phyloP scores from a whole-genome alignment of 768 basidiomycete species.

The Calocybe cyanea region DNA sequence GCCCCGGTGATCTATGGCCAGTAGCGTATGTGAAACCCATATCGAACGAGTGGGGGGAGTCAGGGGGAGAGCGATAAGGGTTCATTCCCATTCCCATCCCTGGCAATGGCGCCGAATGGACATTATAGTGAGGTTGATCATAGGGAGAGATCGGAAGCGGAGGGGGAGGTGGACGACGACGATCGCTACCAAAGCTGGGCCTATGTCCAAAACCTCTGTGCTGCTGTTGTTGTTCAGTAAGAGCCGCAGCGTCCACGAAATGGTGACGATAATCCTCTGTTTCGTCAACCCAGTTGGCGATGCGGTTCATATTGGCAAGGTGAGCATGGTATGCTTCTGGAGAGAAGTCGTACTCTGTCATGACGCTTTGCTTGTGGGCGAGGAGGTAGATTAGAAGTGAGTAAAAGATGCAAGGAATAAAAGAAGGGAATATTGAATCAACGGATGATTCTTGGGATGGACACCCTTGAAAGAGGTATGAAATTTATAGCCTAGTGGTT shows the following conservation, averaged over 20 bases:
- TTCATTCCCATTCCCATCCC: slow-evolving; percentile 3
- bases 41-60: slow-evolving; percentile 9
- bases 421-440: background rate
- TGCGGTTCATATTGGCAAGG: slow-evolving; percentile 18
- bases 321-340: slow-evolving; percentile 19
- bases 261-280: slow-evolving; percentile 16
- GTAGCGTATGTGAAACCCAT: slow-evolving; percentile 11
- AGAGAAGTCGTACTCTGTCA: slow-evolving; percentile 24
- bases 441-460: slow-evolving; percentile 1
- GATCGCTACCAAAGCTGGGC: background rate
- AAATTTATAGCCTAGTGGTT: slow-evolving; percentile 11
- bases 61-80: slow-evolving; percentile 8
- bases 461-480: background rate
- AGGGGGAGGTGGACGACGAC: slow-evolving; percentile 11
- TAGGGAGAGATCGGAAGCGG: slow-evolving; percentile 12
- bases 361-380: slow-evolving; percentile 3
- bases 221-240: slow-evolving; percentile 8
- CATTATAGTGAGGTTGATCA: slow-evolving; percentile 3
- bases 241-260: slow-evolving; percentile 18
- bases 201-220: background rate
- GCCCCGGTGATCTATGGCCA: slow-evolving; percentile 14
- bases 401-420: background rate
- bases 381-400: background rate
- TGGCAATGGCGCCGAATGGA: background rate
- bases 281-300: slow-evolving; percentile 18